Evolutionary conservation across 768 basidiomycete genomes (phyloP), one percentile per base, ranked within the genome.

Genomic region (Boletus rubescentipes): DNA sequence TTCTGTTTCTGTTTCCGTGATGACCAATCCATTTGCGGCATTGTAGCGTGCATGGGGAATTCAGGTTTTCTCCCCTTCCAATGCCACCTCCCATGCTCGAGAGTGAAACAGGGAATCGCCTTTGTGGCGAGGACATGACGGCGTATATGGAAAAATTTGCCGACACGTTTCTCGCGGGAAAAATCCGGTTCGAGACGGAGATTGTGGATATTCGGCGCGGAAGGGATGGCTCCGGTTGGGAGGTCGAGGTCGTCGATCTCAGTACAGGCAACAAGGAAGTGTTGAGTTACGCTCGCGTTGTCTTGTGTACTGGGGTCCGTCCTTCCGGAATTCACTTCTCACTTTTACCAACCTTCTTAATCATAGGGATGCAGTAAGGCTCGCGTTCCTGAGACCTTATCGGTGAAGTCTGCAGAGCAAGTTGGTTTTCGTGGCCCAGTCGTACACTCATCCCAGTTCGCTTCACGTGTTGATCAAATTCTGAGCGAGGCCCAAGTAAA

Each of bases 31-130:
- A 4, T 23, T 23, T 30, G 3, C 20, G 5, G 16, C 29, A 2
- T 20, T 48, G 21, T 50, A 87, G 86, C 59, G 83, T 87, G 1
- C 78, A 85, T 60, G 85, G 84, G 3, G 83, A 88, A 58, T 85
- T 78, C 55, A 62, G 74, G 12, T 86, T 87, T 67, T 85, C 85
- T 7, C 60, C 79, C 0, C 55, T 84, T 36, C 63, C 72, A 3
- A 86, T 86, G 85, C 76, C 77, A 0, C 64, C 68, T 5, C 81
- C 79, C 9, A 34, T 59, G 4, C 58, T 71, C n/a, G 54, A 69
- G 11, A 54, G 43, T 9, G 54, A 66, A 6, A 3, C 26, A 26
- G 6, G 26, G 40, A 78, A 77, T 5, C 77, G 80, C 2, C 73
- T 85, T 11, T 69, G 73, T 15, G 85, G 85, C 5, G 67, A 78